These are phyloP conservation scores for Lasiodiplodia gonubiensis DNA, from an alignment of 2,329 filamentous ascomycete species.

Conservation along the genomic window DNA sequence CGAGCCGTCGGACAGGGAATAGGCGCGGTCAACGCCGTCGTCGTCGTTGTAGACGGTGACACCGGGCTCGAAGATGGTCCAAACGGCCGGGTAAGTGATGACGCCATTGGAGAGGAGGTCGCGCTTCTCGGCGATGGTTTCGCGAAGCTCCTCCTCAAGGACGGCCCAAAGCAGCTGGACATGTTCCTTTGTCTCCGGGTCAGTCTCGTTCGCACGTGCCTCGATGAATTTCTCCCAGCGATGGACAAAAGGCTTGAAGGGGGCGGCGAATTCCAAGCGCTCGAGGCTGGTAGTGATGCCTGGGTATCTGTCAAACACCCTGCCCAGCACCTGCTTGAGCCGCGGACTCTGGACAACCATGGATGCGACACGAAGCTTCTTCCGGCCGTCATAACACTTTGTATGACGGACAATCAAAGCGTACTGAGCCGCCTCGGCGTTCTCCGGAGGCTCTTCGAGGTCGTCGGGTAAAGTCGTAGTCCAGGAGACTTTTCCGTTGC, in stretches of 20 bases:
- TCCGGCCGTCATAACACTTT: constrained; percentile 32
- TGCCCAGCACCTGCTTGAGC: constrained; percentile 40
- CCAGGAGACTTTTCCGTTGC: constrained; percentile 24
- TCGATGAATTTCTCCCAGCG: constrained; percentile 41
- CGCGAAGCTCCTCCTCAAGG: constrained; percentile 28
- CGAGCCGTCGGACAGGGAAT: constrained; percentile 28
- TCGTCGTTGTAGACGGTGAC: constrained; percentile 30
- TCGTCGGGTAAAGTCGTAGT: constrained; percentile 28
- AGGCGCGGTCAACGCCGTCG: constrained; percentile 32
- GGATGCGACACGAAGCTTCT: constrained; percentile 34
- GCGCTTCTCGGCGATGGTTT: constrained; percentile 30
- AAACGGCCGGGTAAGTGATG: constrained; percentile 31
- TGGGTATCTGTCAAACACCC: constrained; percentile 42
- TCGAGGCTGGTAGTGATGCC: constrained; percentile 42
- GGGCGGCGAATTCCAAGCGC: constrained; percentile 40
- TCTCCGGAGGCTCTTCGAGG: constrained; percentile 29
- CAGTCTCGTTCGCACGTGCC: constrained; percentile 35
- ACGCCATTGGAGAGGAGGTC: constrained; percentile 34
- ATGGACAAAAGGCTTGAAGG: constrained; percentile 47
- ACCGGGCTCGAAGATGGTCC: constrained; percentile 35
- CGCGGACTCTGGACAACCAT: constrained; percentile 44
- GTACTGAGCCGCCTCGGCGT: constrained; percentile 32
- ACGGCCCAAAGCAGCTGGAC: constrained; percentile 39
- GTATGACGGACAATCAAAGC: constrained; percentile 34
- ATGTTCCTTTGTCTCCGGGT: constrained; percentile 38